Conservation (phyloP, 768 basidiomycete species). For the Russula virescens region DNA sequence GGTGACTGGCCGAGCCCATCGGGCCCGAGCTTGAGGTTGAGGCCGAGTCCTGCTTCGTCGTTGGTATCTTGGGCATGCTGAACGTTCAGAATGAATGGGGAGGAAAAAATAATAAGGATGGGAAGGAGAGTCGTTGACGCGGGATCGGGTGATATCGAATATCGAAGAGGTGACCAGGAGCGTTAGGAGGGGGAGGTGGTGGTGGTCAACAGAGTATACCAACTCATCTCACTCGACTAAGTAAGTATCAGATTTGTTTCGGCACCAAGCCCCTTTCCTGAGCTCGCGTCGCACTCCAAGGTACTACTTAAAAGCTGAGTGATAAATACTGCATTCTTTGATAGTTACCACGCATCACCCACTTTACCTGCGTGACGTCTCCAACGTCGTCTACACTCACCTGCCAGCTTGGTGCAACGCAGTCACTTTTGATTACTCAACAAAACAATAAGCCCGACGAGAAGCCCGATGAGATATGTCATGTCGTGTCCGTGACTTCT, state of each 20-base stretch:
- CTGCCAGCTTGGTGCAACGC: too few species aligned
- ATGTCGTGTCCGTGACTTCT: too few species aligned
- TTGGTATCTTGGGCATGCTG: slow-evolving; percentile 21
- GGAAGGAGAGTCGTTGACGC: not conserved
- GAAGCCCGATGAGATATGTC: too few species aligned
- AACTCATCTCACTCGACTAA: not conserved
- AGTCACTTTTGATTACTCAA: too few species aligned
- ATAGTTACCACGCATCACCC: not conserved
- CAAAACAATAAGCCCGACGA: too few species aligned
- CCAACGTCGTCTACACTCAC: too few species aligned
- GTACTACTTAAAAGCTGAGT: not conserved
- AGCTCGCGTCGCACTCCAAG: slow-evolving; percentile 7
- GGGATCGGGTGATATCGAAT: not conserved
- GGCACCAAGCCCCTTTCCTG: slow-evolving; percentile 2
- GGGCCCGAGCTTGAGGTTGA: slow-evolving; percentile 22
- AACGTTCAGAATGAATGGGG: not conserved
- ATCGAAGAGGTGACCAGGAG: not conserved
- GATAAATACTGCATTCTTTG: not conserved
- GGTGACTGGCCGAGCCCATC: slow-evolving; percentile 20
- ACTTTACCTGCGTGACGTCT: too few species aligned
- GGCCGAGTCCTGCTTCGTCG: slow-evolving; percentile 18
- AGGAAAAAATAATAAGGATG: not conserved
- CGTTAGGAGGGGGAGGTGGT: not conserved
- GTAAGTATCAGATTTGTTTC: not conserved
- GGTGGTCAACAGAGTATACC: not conserved